These are phyloP conservation scores for Zopfochytrium polystomum DNA, from an alignment of 371 early-diverging fungal species.

Conservation along the genomic window DNA sequence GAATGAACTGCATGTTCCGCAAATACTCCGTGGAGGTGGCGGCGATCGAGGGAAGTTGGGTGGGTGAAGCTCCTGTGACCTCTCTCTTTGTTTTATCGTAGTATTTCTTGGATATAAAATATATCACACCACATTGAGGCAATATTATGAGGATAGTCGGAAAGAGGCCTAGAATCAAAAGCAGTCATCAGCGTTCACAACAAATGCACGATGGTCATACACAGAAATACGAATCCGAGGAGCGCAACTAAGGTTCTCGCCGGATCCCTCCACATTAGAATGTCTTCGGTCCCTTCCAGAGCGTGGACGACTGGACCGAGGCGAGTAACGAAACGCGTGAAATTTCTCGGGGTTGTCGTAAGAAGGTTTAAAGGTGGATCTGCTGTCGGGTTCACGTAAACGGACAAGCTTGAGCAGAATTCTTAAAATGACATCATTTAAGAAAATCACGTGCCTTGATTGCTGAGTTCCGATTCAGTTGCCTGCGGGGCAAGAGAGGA, in stretches of 20 bases:
- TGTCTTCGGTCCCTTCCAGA: constrained; percentile 33
- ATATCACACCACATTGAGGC: constrained; percentile 41
- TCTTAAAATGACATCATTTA: too few species aligned
- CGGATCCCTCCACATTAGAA: constrained; percentile 50
- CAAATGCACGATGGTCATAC: constrained; percentile 26
- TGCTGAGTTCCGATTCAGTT: background rate
- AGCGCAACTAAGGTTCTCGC: constrained; percentile 35
- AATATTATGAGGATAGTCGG: constrained; percentile 40
- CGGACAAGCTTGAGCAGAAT: too few species aligned
- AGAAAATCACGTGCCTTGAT: too few species aligned
- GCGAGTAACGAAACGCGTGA: constrained; percentile 39
- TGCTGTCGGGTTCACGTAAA: constrained; percentile 15
- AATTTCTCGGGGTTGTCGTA: constrained; percentile 43
- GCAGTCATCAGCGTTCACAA: background rate
- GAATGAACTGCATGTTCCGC: constrained; percentile 50
- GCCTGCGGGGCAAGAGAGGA: background rate
- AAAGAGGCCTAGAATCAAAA: constrained; percentile 30
- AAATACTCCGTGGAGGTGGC: constrained; percentile 27
- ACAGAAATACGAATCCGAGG: constrained; percentile 32
- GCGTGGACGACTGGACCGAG: constrained; percentile 37
- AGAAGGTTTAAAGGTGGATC: constrained; percentile 38
- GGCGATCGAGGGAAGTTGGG: constrained; percentile 17
- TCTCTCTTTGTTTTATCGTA: constrained; percentile 35
- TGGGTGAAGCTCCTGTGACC: background rate
- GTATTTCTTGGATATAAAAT: constrained; percentile 36